Evolutionary conservation across 345 rosid genomes (phyloP).

Genomic region (Limnanthes douglasii): DNA sequence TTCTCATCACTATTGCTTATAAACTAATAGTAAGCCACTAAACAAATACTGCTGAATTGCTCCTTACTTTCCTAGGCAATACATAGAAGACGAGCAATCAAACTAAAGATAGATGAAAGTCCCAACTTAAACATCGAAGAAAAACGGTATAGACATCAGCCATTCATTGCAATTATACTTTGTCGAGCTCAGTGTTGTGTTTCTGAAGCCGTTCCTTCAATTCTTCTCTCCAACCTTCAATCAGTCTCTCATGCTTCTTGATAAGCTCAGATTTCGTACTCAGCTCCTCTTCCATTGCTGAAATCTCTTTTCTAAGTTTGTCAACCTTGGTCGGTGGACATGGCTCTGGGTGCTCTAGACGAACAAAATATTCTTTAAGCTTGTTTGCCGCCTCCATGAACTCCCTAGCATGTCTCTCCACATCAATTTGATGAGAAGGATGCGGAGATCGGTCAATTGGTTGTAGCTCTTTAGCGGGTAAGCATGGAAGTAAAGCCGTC

Average conservation of each 20-base stretch:
- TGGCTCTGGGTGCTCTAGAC: constrained; percentile 70
- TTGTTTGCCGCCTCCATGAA: constrained; percentile 99
- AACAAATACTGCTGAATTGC: no score
- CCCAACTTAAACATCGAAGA: no score
- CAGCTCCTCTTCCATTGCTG: constrained; percentile 70
- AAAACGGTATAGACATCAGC: background rate
- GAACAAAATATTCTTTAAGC: constrained; percentile 71
- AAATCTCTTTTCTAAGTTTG: constrained; percentile 59
- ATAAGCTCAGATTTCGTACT: constrained; percentile 43
- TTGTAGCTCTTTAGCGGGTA: constrained; percentile 97
- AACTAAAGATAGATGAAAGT: no score
- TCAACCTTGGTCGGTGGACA: constrained; percentile 51
- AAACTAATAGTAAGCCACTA: no score
- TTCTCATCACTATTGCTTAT: no score
- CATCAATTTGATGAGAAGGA: constrained; percentile 96
- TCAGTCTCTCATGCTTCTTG: constrained; percentile 44
- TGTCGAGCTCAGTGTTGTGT: constrained; percentile 51
- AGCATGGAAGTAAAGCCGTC: constrained; percentile 83
- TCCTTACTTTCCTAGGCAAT: no score
- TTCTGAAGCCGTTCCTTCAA: constrained; percentile 54
- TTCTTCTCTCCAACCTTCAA: constrained; percentile 53
- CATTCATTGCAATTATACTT: constrained; percentile 19
- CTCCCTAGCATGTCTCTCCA: constrained; percentile 86
- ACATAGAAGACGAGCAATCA: no score
- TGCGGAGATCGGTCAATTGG: constrained; percentile 94